phyloP scores from a whole-genome alignment of 345 rosid genomes.

The Raphanus raphanistrum region DNA sequence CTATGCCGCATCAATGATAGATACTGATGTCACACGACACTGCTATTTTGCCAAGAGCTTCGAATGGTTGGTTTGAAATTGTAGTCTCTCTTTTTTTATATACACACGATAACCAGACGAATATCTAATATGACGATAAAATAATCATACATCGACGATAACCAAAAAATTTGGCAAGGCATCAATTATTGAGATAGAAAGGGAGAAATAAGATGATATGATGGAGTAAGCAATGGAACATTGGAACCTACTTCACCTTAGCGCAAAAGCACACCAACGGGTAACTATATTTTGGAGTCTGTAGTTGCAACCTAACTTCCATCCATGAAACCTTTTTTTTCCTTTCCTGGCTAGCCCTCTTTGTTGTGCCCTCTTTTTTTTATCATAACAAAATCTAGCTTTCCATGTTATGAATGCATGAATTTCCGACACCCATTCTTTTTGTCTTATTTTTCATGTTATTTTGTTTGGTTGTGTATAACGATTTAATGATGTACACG shows the following conservation, averaged over 20 bases:
- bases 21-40: constrained; percentile 17
- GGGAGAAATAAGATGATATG: neutral
- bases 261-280: neutral
- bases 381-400: too few relatives aligned
- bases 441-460: neutral
- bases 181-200: neutral
- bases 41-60: constrained; percentile 8
- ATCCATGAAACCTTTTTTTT: neutral
- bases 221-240: neutral
- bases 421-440: neutral
- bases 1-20: neutral
- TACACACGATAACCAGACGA: neutral
- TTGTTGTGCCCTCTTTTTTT: neutral
- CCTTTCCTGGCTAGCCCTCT: neutral
- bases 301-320: neutral
- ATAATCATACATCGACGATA: neutral
- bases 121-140: neutral
- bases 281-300: neutral
- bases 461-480: neutral
- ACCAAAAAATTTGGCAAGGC: neutral
- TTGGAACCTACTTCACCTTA: neutral
- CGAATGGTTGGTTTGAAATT: neutral
- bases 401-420: neutral
- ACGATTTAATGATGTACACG: neutral
- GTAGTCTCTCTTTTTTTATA: neutral